Base-by-base conservation (phyloP, 2,329 filamentous ascomycete species). In the Alternaria sp. region DNA sequence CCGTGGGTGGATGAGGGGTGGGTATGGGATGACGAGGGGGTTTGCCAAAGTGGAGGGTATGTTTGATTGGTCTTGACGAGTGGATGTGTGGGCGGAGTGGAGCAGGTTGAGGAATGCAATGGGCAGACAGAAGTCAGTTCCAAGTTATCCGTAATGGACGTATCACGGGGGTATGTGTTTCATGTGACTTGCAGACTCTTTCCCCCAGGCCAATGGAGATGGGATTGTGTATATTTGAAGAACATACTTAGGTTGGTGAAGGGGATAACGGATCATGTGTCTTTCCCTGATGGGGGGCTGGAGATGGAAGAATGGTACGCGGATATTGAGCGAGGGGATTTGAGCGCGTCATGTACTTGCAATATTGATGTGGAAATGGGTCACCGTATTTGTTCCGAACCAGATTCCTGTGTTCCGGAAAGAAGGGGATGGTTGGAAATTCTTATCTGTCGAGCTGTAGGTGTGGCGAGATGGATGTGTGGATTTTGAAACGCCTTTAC, bases 1-100 rank as follows among this genome's bases (percentile, higher is more conserved):
- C 23, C 51, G 3, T 56, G 58, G 34, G 31, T 17, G 28, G n/a
- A 34, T 4, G 46, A 58, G 33, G 29, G 41, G 21, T 26, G 36
- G 42, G 29, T 42, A 23, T 51, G 34, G 45, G 31, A 28, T 4
- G 21, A 44, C 5, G 45, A 51, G 1, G 31, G 46, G 24, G 26
- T 21, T 21, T 21, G 34, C 17, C 50, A 54, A 58, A 28, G 39
- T 10, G 23, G 24, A 48, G 1, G 14, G 29, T 17, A 41, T 21
- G 3, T 33, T 45, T 41, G 49, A 58, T 34, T 58, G 33, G 50
- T 17, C n/a, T 17, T 54, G 24, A 48, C 10, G 4, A 14, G 14
- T 14, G 26, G 7, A 13, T 37, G 28, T 31, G 26, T 17, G 5
- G 13, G 24, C 44, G 21, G 29, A 31, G 50, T 52, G 21, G 29